phyloP scores from a whole-genome alignment of 768 basidiomycete genomes.

The Psilocybe subaeruginosa region DNA sequence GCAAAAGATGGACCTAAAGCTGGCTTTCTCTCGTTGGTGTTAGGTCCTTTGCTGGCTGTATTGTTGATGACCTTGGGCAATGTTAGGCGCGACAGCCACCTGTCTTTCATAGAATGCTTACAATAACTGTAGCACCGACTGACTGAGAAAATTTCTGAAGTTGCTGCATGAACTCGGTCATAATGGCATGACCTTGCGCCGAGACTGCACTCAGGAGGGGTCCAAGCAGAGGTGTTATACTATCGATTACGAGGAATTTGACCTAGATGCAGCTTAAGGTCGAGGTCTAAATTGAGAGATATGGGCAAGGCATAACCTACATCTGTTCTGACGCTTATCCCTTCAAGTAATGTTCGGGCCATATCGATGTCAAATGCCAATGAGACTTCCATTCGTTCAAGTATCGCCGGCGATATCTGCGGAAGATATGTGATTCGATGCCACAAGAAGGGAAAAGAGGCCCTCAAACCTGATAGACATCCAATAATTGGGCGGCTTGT shows the following conservation, averaged over 20 bases:
- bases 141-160: constrained; percentile 53
- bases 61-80: constrained; percentile 61
- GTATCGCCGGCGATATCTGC: neutral
- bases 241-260: constrained; percentile 62
- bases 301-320: neutral
- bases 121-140: constrained; percentile 53
- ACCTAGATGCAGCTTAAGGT: constrained; percentile 26
- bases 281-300: neutral
- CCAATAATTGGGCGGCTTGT: constrained; percentile 41
- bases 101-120: constrained; percentile 32
- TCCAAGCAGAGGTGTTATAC: constrained; percentile 64
- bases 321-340: neutral
- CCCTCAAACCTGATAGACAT: constrained; percentile 25
- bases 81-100: neutral
- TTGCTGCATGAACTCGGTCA: constrained; percentile 72
- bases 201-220: constrained; percentile 67
- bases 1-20: constrained; percentile 78
- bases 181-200: constrained; percentile 75
- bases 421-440: neutral
- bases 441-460: neutral
- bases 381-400: constrained; percentile 1
- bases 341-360: neutral
- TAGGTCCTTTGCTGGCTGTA: constrained; percentile 36
- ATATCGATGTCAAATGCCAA: constrained; percentile 1
- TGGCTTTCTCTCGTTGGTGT: constrained; percentile 51